Percentiles rank a stretch among this genome's conserved stretches.
Conservation (phyloP, 73 alveolate species). For the Paramecium pentaurelia region DNA sequence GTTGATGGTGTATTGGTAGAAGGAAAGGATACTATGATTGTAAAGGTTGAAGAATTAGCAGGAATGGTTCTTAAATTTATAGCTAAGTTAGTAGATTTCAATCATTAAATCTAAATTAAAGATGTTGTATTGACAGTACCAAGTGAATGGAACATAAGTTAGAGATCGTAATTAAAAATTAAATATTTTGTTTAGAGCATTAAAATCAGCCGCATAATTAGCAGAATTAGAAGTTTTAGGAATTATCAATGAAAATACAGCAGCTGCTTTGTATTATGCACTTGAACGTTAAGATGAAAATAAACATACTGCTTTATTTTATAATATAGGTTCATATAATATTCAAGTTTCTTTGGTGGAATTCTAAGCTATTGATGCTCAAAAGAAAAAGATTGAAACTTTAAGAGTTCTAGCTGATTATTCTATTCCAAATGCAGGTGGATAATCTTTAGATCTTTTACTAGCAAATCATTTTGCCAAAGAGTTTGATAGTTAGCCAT, state of each 20-base stretch:
- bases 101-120: slow-evolving; percentile 68
- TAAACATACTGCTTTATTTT: slow-evolving; percentile 71
- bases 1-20: slow-evolving; percentile 34
- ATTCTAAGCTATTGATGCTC: slow-evolving; percentile 55
- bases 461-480: slow-evolving; percentile 64
- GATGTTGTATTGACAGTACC: slow-evolving; percentile 88
- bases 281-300: slow-evolving; percentile 74
- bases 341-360: slow-evolving; percentile 85
- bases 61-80: slow-evolving; percentile 70
- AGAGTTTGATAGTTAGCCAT: slow-evolving; percentile 49
- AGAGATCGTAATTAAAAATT: slow-evolving; percentile 56
- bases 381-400: slow-evolving; percentile 42
- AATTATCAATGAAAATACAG: slow-evolving; percentile 90
- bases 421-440: slow-evolving; percentile 66
- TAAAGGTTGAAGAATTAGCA: slow-evolving; percentile 72
- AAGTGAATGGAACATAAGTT: slow-evolving; percentile 67
- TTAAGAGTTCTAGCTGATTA: slow-evolving; percentile 66
- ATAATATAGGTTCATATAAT: slow-evolving; percentile 92
- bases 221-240: slow-evolving; percentile 87
- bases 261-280: slow-evolving; percentile 92
- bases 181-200: not conserved
- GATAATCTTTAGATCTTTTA: slow-evolving; percentile 59
- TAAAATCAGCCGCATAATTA: slow-evolving; percentile 74
- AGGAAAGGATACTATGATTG: slow-evolving; percentile 52
- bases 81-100: slow-evolving; percentile 68